phyloP scores from a whole-genome alignment of 352 stramenopile genomes.

The Phytophthora foliorum region DNA sequence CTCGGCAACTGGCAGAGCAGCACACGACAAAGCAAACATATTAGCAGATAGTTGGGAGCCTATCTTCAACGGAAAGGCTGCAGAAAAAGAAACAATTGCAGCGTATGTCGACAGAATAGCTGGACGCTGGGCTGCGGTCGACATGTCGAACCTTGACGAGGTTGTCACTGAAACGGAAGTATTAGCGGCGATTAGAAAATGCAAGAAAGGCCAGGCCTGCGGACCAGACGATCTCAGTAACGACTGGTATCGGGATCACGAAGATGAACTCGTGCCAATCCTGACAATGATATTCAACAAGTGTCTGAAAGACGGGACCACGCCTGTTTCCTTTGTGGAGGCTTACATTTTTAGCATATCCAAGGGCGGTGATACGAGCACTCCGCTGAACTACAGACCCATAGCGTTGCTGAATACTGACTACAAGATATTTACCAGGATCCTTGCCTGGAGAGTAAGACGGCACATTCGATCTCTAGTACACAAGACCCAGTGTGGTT shows the following conservation, averaged over 20 bases:
- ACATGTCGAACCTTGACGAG: not conserved
- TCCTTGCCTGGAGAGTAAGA: slow-evolving; percentile 5
- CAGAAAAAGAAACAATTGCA: not conserved
- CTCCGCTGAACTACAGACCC: slow-evolving; percentile 8
- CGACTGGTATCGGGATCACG: slow-evolving; percentile 8
- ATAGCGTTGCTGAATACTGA: slow-evolving; percentile 8
- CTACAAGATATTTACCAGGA: slow-evolving; percentile 14
- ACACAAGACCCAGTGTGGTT: slow-evolving; percentile 2
- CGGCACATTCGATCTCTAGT: not conserved
- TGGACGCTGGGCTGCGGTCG: not conserved
- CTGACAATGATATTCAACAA: slow-evolving; percentile 3
- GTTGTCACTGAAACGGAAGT: slow-evolving; percentile 5
- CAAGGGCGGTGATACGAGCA: slow-evolving; percentile 1
- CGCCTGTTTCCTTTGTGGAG: not conserved
- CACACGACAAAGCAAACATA: slow-evolving; percentile 9
- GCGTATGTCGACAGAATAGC: not conserved
- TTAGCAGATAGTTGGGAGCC: not conserved
- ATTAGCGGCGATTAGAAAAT: not conserved
- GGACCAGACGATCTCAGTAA: not conserved
- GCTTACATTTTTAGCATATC: slow-evolving; percentile 7
- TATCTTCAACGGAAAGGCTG: not conserved
- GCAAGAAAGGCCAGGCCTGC: slow-evolving; percentile 8
- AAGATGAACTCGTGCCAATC: not conserved
- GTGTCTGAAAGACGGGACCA: not conserved
- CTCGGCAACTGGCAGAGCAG: not conserved